Conservation (phyloP, 2,329 filamentous ascomycete species). For the Verticillium albo-atrum region DNA sequence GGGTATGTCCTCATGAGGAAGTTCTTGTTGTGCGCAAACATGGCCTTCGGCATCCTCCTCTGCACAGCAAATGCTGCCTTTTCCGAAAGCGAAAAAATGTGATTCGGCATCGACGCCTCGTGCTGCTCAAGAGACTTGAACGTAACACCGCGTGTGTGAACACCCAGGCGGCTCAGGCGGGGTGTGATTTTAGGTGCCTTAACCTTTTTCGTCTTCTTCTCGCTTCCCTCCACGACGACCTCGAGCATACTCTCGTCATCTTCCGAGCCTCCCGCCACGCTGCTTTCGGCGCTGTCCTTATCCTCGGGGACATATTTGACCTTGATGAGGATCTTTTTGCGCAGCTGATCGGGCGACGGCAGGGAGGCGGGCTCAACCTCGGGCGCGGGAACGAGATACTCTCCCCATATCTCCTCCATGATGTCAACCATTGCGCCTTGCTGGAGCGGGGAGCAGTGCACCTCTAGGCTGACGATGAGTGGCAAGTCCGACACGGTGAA, state of each 20-base stretch:
- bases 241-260: conserved; percentile 2
- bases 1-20: conserved; percentile 93
- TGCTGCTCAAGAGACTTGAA: conserved; percentile 68
- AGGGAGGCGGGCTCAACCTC: conserved; percentile 44
- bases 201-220: conserved; percentile 3
- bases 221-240: background rate
- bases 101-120: conserved; percentile 50
- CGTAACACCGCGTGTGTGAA: conserved; percentile 82
- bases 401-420: conserved; percentile 78
- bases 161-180: conserved; percentile 66
- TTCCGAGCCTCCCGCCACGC: background rate
- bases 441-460: conserved; percentile 75
- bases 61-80: conserved; percentile 60
- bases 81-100: conserved; percentile 87
- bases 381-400: conserved; percentile 57
- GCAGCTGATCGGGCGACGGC: conserved; percentile 65
- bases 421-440: conserved; percentile 89
- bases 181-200: background rate
- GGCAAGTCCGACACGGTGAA: conserved; percentile 74
- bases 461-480: conserved; percentile 85
- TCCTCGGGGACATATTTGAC: conserved; percentile 55
- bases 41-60: conserved; percentile 61
- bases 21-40: conserved; percentile 82
- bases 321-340: conserved; percentile 77
- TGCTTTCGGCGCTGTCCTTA: background rate